Conservation (phyloP, 208 protist genomes). For the Hexamita inflata region DNA sequence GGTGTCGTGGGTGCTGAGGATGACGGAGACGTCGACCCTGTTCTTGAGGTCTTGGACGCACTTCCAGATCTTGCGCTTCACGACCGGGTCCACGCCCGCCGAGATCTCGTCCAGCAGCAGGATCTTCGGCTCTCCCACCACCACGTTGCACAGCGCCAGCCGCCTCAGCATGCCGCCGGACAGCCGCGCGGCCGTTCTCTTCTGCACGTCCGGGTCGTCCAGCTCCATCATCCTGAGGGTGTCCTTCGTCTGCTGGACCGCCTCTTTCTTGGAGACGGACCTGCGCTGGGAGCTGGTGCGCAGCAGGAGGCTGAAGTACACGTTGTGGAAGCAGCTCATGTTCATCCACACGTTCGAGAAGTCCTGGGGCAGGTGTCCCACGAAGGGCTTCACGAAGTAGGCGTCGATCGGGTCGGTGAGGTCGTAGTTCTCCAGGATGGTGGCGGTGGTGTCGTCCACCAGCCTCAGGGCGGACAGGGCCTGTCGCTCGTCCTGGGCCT, state of each 20-base stretch:
- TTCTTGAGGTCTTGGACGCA: not conserved
- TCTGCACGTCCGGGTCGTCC: not conserved
- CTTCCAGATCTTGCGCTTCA: slow-evolving; percentile 9
- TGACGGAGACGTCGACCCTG: not conserved
- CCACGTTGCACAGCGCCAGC: not conserved
- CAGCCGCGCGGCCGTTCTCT: not conserved
- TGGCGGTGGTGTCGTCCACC: too few relatives aligned
- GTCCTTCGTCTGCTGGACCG: not conserved
- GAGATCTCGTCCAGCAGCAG: slow-evolving; percentile 22
- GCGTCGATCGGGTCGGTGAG: not conserved
- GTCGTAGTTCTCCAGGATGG: slow-evolving; percentile 1
- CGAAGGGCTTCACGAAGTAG: not conserved
- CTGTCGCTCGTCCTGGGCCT: too few relatives aligned
- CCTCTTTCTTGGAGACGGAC: not conserved
- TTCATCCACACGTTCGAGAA: slow-evolving; percentile 18
- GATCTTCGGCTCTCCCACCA: not conserved
- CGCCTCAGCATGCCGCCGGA: slow-evolving; percentile 20
- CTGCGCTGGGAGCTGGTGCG: not conserved
- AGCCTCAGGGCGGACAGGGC: too few relatives aligned
- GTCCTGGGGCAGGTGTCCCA: slow-evolving; percentile 11
- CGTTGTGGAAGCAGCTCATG: not conserved
- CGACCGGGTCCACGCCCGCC: slow-evolving; percentile 6
- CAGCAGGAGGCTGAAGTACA: not conserved
- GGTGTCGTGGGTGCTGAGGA: slow-evolving; percentile 2
- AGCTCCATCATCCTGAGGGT: not conserved